Evolutionary conservation across 495 filamentous ascomycete genomes (phyloP).

Genomic region (Xylaria venustula): DNA sequence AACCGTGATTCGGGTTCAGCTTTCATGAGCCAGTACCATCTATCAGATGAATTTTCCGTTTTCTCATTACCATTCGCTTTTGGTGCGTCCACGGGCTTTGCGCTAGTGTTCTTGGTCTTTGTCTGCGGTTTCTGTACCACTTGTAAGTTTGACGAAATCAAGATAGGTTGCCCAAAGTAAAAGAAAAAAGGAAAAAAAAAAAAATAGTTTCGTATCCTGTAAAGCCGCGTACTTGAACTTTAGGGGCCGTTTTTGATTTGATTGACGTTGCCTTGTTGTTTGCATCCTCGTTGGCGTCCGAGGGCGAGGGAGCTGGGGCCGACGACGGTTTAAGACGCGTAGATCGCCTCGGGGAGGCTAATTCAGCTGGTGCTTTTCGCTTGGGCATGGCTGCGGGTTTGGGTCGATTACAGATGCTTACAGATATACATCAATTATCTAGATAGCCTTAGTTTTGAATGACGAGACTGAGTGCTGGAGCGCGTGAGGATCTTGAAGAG

Average conservation of each 20-base stretch:
- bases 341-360: constrained; percentile 23
- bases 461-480: no score
- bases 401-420: neutral
- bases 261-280: neutral
- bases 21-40: constrained; percentile 89
- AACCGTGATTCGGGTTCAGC: constrained; percentile 86
- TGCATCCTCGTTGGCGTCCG: neutral
- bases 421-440: no score
- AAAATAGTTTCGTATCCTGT: no score
- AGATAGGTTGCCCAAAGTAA: no score
- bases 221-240: no score
- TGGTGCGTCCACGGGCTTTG: constrained; percentile 7
- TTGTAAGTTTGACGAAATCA: neutral
- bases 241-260: neutral
- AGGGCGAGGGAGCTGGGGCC: neutral
- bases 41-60: constrained; percentile 19
- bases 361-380: constrained; percentile 30
- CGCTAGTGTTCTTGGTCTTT: neutral
- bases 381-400: constrained; percentile 32
- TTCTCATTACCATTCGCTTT: constrained; percentile 9
- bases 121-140: neutral
- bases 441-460: no score
- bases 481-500: no score
- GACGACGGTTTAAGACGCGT: constrained; percentile 26
- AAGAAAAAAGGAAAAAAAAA: no score